Base-by-base conservation (phyloP, 257 asterid genomes). In the Fraxinus excelsior region DNA sequence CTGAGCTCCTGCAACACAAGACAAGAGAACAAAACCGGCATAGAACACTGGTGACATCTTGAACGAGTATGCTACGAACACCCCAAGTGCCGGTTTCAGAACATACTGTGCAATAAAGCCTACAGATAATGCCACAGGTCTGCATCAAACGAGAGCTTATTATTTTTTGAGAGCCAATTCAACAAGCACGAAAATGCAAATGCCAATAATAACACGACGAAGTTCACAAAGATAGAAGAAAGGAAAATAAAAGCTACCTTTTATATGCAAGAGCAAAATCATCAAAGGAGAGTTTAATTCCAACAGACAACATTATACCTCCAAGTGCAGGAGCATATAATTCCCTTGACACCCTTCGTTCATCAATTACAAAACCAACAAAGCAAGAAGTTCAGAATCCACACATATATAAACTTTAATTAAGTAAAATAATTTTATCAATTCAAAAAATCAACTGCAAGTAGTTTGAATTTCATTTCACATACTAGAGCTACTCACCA, bases 1-100 rank as follows among this genome's bases (percentile, higher is more conserved):
- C 81, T 95, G 99, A 40, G 99, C 98, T 75, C 98, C 99, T 26
- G 99, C 90, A 74, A 95, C 99, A 80, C 98, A 95, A 5, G 99
- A 81, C 84, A 86, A 89, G 34, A 95, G 87, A 62, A 95, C 96
- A 69, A 95, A 95, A 69, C 99, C 99, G 13, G 97, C 90, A 68
- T 86, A 93, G 89, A 91, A 95, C 88, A 83, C 82, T 2, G 88
- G 85, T 74, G 97, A 80, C 84, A 95, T 84, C 77, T 97, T 96
- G 82, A 89, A 95, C 25, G 96, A 94, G 75, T 81, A 89, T 13
- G 96, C 96, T 68, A 95, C 82, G 69, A 93, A 62, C 79, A 95
- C 88, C 23, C 99, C 99, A 56, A 95, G 94, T 68, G 82, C 87
- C 11, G 98, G 98, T 77, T 95, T 93, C 75, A 91, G 19, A 21